Base-by-base conservation (phyloP, 495 filamentous ascomycete genomes). In the Achaetomiella virescens region DNA sequence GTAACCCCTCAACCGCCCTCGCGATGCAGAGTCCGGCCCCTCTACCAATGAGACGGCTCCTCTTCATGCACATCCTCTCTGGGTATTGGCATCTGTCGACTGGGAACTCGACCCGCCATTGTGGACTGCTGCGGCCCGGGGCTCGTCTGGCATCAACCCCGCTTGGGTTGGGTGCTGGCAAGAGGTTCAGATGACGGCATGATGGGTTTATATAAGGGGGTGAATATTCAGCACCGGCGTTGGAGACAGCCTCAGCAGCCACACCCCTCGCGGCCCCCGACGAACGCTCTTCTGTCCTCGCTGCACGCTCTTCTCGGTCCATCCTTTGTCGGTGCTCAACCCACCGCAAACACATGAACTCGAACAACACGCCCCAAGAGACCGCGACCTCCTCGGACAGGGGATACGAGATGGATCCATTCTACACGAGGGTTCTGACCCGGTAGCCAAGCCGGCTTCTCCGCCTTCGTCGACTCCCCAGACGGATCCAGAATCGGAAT, bases 121-220 rank as follows among this genome's bases (percentile, higher is more conserved):
- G 52, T 29, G 42, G n/a, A 17, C 52, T 11, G 21, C 21, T 46
- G 33, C n/a, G 12, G 6, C 12, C n/a, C 20, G 14, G 35, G 22
- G 22, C 42, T 15, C 18, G 42, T 54, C 52, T 54, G 52, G 52
- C 52, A 54, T 46, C 52, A 54, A 54, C 52, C 52, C 52, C 52
- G 24, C 52, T 54, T 40, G 52, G 52, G 33, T 36, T 21, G 24
- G 21, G 29, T 18, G 27, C 11, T 6, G 7, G 11, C 31, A 14
- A 14, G 33, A 10, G 2, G 31, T 15, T 24, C 20, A 5, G 20
- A 1, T 21, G 20, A 6, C 10, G 27, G 21, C 37, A 12, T 15
- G 24, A 18, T 9, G 41, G 21, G 52, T 20, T 14, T 42, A 42
- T 42, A 52, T 42, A 31, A 52, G 15, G 15, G 15, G 37, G 7